phyloP scores from a whole-genome alignment of 257 asterid genomes.

The Coffea canephora region DNA sequence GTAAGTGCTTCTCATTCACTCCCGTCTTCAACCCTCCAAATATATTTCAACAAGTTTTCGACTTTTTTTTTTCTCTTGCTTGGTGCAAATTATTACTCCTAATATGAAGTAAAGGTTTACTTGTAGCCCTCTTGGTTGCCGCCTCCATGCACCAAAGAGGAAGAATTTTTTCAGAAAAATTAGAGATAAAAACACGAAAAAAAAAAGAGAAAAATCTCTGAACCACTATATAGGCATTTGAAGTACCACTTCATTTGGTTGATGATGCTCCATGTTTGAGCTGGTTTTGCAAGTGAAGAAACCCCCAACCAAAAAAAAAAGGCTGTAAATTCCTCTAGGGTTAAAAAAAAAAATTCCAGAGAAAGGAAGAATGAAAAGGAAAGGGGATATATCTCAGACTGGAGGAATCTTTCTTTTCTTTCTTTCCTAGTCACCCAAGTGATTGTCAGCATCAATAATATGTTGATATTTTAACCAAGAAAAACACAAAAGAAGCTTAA shows the following conservation, averaged over 20 bases:
- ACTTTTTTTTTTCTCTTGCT: neutral
- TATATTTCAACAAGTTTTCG: constrained; percentile 1
- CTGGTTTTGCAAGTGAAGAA: neutral
- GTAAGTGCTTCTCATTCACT: constrained; percentile 34
- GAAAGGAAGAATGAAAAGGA: neutral
- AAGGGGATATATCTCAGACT: neutral
- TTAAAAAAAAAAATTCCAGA: neutral
- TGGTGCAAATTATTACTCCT: neutral
- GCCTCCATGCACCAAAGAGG: neutral
- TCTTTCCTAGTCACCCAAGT: constrained; percentile 5
- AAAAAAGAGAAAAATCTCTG: neutral
- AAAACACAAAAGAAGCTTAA: neutral
- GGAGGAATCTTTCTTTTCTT: neutral
- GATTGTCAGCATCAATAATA: neutral
- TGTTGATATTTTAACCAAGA: neutral
- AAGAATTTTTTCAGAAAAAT: neutral
- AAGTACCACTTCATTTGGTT: neutral
- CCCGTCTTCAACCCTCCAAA: neutral
- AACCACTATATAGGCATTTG: neutral
- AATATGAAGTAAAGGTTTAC: neutral
- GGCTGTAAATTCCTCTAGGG: neutral
- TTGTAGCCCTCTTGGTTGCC: neutral
- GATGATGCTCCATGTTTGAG: neutral
- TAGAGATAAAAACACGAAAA: neutral
- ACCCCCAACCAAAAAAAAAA: neutral